A percentile compares a stretch with the other conserved stretches of the same genome.
Conservation (phyloP, 2,329 filamentous ascomycete species). For the Fusarium clavum region DNA sequence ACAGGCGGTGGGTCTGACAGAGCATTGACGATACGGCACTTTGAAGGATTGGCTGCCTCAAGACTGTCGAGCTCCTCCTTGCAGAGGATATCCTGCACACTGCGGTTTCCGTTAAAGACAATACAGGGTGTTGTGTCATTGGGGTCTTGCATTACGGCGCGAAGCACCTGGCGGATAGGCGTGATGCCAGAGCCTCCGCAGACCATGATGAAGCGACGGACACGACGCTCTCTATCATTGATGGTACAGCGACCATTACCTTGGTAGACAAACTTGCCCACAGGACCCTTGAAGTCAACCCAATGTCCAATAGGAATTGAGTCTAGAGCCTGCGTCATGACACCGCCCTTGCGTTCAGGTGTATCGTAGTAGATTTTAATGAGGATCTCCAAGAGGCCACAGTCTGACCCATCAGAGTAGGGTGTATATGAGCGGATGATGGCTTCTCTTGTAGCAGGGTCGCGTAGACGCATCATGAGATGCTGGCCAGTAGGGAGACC, state of each 20-base stretch:
- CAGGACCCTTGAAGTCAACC: conserved; percentile 88
- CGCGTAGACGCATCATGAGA: conserved; percentile 82
- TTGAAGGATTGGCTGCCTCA: conserved; percentile 62
- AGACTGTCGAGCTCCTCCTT: conserved; percentile 76
- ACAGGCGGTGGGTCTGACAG: conserved; percentile 71
- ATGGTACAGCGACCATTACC: conserved; percentile 74
- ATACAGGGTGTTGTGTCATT: conserved; percentile 75
- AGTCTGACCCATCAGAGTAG: conserved; percentile 71
- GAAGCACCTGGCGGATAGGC: conserved; percentile 87
- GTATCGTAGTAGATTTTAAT: conserved; percentile 84
- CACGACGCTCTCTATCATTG: conserved; percentile 64
- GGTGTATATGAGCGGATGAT: conserved; percentile 92
- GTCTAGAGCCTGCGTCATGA: conserved; percentile 86
- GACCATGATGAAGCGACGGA: conserved; percentile 84
- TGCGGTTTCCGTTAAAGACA: conserved; percentile 82
- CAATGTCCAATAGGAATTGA: conserved; percentile 75
- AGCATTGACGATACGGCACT: conserved; percentile 75
- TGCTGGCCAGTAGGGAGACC: conserved; percentile 89
- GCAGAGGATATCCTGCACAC: conserved; percentile 85
- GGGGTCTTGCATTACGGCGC: conserved; percentile 70
- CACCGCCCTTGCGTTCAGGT: conserved; percentile 70
- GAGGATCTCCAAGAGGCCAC: conserved; percentile 77
- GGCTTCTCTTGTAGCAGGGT: conserved; percentile 75
- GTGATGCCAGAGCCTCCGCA: conserved; percentile 91
- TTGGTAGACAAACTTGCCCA: conserved; percentile 85